Conservation (phyloP, 257 asterid genomes). For the Eustoma russellianum region DNA sequence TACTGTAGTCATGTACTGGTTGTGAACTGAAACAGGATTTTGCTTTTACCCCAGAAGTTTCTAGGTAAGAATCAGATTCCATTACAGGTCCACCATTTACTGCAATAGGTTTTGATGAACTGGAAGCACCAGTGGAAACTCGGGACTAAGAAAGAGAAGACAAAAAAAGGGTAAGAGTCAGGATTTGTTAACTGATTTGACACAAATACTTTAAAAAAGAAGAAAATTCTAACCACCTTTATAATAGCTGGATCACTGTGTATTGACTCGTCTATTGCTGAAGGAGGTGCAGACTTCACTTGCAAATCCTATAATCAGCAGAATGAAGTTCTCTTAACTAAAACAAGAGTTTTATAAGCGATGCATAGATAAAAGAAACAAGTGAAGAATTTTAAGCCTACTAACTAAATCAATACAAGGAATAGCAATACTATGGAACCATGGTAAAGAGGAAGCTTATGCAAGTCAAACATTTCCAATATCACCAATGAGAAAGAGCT, state of each 20-base stretch:
- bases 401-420: no score
- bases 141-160: slow-evolving; percentile 36
- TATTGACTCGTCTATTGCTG: slow-evolving; percentile 42
- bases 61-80: slow-evolving; percentile 28
- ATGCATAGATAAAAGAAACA: background rate
- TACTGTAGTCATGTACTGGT: slow-evolving; percentile 35
- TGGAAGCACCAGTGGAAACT: slow-evolving; percentile 26
- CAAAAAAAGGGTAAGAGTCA: background rate
- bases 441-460: no score
- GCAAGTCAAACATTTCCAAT: no score
- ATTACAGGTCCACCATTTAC: slow-evolving; percentile 31
- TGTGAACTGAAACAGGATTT: slow-evolving; percentile 19
- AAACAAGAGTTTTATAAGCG: no score
- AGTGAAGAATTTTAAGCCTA: background rate
- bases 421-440: no score
- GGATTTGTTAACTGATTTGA: background rate
- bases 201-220: background rate
- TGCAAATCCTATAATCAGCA: slow-evolving; percentile 49
- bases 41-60: slow-evolving; percentile 25
- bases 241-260: slow-evolving; percentile 67
- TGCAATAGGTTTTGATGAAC: slow-evolving; percentile 27
- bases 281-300: slow-evolving; percentile 46
- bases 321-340: background rate
- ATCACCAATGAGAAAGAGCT: background rate
- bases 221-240: slow-evolving; percentile 36